Conservation (phyloP, 129 eudicot genomes). For the Heracleum sosnowskyi region DNA sequence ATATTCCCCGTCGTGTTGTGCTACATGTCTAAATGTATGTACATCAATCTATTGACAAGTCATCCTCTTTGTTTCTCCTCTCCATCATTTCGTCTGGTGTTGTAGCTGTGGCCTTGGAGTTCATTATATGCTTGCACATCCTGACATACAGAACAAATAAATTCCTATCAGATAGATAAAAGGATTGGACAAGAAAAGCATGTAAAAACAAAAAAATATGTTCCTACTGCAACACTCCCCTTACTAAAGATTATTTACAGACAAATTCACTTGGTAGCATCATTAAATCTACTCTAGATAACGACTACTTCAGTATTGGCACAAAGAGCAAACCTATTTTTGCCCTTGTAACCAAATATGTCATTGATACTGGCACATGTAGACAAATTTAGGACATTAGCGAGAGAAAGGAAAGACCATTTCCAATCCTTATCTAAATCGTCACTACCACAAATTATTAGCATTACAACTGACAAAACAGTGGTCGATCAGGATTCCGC, state of each 20-base stretch:
- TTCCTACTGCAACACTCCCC: not conserved
- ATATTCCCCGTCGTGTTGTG: not conserved
- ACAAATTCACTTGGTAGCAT: not conserved
- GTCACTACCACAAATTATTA: not conserved
- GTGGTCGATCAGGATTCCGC: not conserved
- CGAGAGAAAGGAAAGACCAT: not conserved
- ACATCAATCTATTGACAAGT: conserved; percentile 8
- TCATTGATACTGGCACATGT: not conserved
- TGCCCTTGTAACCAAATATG: not conserved
- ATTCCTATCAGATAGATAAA: not conserved
- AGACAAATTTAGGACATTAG: not conserved
- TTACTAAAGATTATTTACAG: too few relatives aligned
- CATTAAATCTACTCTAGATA: not conserved
- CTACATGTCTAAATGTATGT: not conserved
- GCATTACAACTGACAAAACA: not conserved
- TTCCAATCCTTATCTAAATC: not conserved
- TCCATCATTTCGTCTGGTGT: conserved; percentile 26
- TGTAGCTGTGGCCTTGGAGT: conserved; percentile 37
- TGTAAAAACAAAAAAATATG: not conserved
- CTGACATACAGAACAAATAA: conserved; percentile 32
- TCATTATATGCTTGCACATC: conserved; percentile 48
- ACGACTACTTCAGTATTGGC: not conserved
- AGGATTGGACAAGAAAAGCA: not conserved
- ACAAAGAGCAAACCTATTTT: not conserved
- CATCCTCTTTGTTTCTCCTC: not conserved